Conservation (phyloP, 192 early-diverging fungal genomes). For the Chytriomyces confervae region DNA sequence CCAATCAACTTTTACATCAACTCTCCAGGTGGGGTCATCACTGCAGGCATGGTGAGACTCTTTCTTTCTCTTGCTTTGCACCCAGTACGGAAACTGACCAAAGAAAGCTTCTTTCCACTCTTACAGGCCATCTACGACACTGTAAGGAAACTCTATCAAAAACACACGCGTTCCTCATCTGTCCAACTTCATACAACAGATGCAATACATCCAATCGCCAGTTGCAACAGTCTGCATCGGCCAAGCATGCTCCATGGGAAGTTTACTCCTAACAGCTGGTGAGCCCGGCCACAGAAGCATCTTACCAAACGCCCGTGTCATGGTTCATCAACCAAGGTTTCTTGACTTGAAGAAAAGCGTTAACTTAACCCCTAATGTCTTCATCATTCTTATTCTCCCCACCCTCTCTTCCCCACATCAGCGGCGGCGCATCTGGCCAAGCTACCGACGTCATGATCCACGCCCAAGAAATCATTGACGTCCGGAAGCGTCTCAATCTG, state of each 20-base stretch:
- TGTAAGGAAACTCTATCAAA: conserved; percentile 5
- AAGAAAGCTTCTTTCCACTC: not conserved
- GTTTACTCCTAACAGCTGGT: conserved; percentile 88
- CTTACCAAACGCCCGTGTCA: conserved; percentile 89
- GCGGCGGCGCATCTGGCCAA: conserved; percentile 91
- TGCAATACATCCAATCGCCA: conserved; percentile 89
- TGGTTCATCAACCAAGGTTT: conserved; percentile 93
- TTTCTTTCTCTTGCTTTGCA: not conserved
- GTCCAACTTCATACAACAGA: not conserved
- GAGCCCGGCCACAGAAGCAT: conserved; percentile 84
- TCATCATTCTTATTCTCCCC: not conserved
- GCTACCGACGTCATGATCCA: conserved; percentile 98
- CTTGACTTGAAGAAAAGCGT: no score
- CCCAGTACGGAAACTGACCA: not conserved
- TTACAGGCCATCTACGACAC: conserved; percentile 56
- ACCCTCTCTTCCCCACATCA: conserved; percentile 25
- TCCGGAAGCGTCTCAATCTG: conserved; percentile 79
- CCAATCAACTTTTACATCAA: conserved; percentile 97
- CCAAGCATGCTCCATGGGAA: conserved; percentile 98
- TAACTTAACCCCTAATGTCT: no score
- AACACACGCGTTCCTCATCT: not conserved
- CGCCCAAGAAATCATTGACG: conserved; percentile 90
- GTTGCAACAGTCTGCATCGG: conserved; percentile 95
- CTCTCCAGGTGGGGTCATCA: conserved; percentile 95
- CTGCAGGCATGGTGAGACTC: conserved; percentile 77